Evolutionary conservation across 1,139 yeast species (phyloP), one percentile per base, ranked within the genome.

Genomic region (Yamadazyma atmosphaerica): DNA sequence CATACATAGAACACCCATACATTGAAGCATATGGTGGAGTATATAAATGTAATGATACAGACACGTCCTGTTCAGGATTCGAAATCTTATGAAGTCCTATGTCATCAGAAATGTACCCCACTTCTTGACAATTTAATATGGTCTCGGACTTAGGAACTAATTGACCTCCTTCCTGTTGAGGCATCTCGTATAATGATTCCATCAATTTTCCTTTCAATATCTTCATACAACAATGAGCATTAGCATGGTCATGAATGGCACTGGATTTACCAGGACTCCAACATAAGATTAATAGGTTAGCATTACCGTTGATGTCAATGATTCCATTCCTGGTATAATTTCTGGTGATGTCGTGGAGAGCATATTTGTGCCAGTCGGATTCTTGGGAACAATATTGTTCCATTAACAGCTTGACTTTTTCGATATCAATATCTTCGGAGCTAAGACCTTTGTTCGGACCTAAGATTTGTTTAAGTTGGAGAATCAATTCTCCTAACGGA

Each of bases 1-100:
- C 84, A 51, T 77, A 83, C 58, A 76, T 73, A 43, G 76, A 66
- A 54, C 88, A 83, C 7, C 89, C 89, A 52, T 73, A 78, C 58
- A 77, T 66, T 38, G 83, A 68, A 4, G 90, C 90, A 58, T 83
- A 82, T 8, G 92, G 90, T 7, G 92, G 89, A 11, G 90, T 83
- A 61, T 84, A 85, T 41, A 84, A 69, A 59, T 84, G 92, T 53
- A 84, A 68, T 26, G 86, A 76, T 8, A 84, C 79, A n/a, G 87
- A 80, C n/a, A 67, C 59, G 27, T 71, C 72, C 29, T 61, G 54
- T 0, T 61, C 47, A 5, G 77, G 76, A 53, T 85, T 84, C 37
- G 70, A 63, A 56, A 84, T 81, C 49, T 77, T 70, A 60, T 84
- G 92, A 42, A 82, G 65, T 0, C 92, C 92, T 33, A 84, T 71